phyloP scores from a whole-genome alignment of 2,329 filamentous ascomycete genomes.

The Zasmidium cellare region DNA sequence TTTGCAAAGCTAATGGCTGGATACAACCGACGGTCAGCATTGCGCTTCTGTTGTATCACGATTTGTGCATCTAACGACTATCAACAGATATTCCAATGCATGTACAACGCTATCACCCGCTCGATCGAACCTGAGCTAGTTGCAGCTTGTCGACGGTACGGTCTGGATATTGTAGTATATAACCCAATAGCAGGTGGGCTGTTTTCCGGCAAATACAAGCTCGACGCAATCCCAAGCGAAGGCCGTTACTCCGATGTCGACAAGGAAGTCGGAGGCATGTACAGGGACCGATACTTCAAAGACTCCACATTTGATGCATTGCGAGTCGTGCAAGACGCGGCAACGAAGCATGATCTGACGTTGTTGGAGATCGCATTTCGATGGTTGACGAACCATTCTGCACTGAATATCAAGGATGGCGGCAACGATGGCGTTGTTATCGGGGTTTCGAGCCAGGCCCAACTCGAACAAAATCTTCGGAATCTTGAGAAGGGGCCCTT shows the following conservation, averaged over 20 bases:
- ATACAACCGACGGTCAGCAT: conserved; percentile 34
- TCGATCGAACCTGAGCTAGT: conserved; percentile 45
- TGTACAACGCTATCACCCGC: conserved; percentile 43
- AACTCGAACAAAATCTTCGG: conserved; percentile 41
- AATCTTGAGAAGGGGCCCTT: conserved; percentile 43
- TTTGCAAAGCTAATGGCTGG: conserved; percentile 63
- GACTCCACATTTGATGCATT: conserved; percentile 46
- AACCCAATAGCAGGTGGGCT: conserved; percentile 50
- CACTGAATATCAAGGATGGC: neutral
- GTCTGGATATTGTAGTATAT: conserved; percentile 43
- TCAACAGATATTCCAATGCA: conserved; percentile 46
- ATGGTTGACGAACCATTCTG: conserved; percentile 65
- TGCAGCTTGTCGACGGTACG: conserved; percentile 44
- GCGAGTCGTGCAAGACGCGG: conserved; percentile 39
- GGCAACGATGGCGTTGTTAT: conserved; percentile 41
- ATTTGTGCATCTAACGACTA: neutral
- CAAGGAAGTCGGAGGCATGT: conserved; percentile 47
- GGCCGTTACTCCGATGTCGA: conserved; percentile 38
- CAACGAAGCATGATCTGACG: conserved; percentile 47
- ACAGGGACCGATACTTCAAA: conserved; percentile 43
- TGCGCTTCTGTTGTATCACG: neutral
- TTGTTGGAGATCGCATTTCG: conserved; percentile 70
- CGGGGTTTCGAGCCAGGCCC: conserved; percentile 38
- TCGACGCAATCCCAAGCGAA: conserved; percentile 38
- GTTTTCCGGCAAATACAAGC: conserved; percentile 43